A percentile compares a stretch with the other conserved stretches of the same genome.
phyloP scores from a whole-genome alignment of 2,329 filamentous ascomycete species.

The Tolypocladium guangdongense region DNA sequence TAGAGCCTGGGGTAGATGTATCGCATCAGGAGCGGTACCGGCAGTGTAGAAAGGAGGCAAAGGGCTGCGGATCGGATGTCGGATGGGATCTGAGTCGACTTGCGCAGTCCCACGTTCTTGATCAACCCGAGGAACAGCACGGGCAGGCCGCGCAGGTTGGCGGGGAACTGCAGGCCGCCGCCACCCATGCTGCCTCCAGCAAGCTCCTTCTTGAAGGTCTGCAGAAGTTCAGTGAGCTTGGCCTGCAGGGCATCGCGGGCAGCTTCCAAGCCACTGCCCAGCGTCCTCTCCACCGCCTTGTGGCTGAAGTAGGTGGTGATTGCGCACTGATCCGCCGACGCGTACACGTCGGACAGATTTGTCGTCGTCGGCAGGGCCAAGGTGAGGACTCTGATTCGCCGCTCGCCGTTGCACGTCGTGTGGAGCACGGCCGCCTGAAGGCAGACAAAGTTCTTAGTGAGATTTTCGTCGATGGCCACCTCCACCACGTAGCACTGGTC shows the following conservation, averaged over 20 bases:
- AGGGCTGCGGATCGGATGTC: slow-evolving; percentile 90
- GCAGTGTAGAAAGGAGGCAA: slow-evolving; percentile 86
- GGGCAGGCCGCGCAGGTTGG: slow-evolving; percentile 80
- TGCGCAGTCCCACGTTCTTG: slow-evolving; percentile 89
- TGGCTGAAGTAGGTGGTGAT: slow-evolving; percentile 93
- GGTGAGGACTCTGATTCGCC: slow-evolving; percentile 89
- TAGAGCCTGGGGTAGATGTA: slow-evolving; percentile 84
- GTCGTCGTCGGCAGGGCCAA: slow-evolving; percentile 87
- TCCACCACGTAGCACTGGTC: slow-evolving; percentile 98
- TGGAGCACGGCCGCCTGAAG: slow-evolving; percentile 91
- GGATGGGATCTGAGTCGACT: slow-evolving; percentile 86
- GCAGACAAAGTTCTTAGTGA: slow-evolving; percentile 85
- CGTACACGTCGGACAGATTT: slow-evolving; percentile 81
- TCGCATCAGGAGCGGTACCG: slow-evolving; percentile 79
- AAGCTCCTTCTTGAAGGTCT: slow-evolving; percentile 94
- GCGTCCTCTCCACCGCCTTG: slow-evolving; percentile 86
- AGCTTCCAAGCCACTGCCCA: slow-evolving; percentile 79
- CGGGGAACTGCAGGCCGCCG: slow-evolving; percentile 86
- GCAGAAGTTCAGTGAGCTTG: slow-evolving; percentile 84
- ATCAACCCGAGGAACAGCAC: slow-evolving; percentile 88
- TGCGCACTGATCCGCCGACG: slow-evolving; percentile 87
- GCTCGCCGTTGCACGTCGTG: slow-evolving; percentile 94
- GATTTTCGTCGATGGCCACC: slow-evolving; percentile 90
- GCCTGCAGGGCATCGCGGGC: slow-evolving; percentile 83
- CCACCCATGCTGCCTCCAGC: slow-evolving; percentile 93